Percentiles rank a stretch among this genome's conserved stretches.
Evolutionary conservation across 176 grass and related monocot species (phyloP).

Genomic region (Thalia dealbata): DNA sequence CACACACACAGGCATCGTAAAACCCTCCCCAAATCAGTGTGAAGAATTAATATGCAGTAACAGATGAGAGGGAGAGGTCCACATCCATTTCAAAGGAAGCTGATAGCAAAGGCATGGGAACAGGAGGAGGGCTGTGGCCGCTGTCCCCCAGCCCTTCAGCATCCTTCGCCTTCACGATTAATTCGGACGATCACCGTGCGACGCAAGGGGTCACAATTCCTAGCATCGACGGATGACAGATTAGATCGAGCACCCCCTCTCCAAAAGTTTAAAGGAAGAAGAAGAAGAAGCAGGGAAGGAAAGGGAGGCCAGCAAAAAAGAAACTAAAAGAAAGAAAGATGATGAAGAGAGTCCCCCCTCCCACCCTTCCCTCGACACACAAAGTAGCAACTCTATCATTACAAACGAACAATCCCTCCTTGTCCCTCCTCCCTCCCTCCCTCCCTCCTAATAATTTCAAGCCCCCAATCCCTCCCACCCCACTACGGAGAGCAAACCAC

Average conservation of each 20-base stretch:
- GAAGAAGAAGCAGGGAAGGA: no score
- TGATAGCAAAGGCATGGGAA: background rate
- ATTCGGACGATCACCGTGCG: background rate
- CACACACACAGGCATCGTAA: no score
- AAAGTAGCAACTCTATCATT: slow-evolving; percentile 15
- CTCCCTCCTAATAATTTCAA: slow-evolving; percentile 5
- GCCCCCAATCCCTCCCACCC: background rate
- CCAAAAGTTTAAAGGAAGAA: background rate
- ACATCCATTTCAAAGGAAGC: background rate
- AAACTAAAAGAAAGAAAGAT: background rate
- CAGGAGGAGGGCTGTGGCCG: background rate
- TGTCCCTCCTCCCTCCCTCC: background rate
- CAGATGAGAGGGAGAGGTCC: background rate
- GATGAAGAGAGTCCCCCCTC: no score
- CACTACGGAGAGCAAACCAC: background rate
- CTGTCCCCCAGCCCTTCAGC: slow-evolving; percentile 8
- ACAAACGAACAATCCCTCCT: background rate
- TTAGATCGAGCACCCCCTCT: background rate
- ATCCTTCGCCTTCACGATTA: slow-evolving; percentile 9
- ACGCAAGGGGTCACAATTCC: background rate
- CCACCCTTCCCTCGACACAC: background rate
- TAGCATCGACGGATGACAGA: background rate
- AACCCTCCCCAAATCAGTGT: background rate
- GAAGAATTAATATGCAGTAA: no score
- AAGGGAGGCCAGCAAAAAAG: background rate